Percentiles rank a stretch among this genome's conserved stretches.
Evolutionary conservation across 208 protist genomes (phyloP).

Genomic region (Trypanosoma cruzi): DNA sequence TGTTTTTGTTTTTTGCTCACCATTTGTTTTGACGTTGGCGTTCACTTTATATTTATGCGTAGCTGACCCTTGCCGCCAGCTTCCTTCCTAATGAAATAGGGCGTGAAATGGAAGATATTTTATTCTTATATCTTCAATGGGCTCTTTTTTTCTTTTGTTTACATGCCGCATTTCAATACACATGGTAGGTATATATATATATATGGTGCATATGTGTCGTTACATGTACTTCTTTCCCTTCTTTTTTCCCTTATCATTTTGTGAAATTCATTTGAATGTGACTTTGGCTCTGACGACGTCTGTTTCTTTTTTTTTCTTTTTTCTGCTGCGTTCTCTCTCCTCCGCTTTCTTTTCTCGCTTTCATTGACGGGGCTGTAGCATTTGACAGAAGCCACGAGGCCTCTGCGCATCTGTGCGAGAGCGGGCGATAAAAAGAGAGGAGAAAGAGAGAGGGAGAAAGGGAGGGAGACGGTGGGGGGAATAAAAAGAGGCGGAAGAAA

Average conservation of each 20-base stretch:
- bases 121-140: neutral
- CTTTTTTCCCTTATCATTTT: no score
- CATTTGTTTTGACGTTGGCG: constrained; percentile 4
- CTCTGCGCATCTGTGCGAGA: neutral
- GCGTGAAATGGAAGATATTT: no score
- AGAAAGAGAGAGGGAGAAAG: constrained; percentile 4
- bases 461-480: neutral
- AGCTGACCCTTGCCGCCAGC: no score
- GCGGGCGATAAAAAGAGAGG: neutral
- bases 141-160: neutral
- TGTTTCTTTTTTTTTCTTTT: neutral
- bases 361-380: neutral
- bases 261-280: neutral
- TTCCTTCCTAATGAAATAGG: no score
- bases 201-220: neutral
- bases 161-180: neutral
- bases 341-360: neutral
- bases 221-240: constrained; percentile 1
- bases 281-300: neutral
- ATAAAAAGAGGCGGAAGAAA: neutral
- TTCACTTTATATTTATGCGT: no score
- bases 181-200: neutral
- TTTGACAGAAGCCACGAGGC: neutral
- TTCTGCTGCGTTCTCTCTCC: constrained; percentile 15
- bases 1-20: constrained; percentile 1